These are phyloP conservation scores for Leccinum barrowsii DNA, from an alignment of 768 basidiomycete species.

Conservation along the genomic window DNA sequence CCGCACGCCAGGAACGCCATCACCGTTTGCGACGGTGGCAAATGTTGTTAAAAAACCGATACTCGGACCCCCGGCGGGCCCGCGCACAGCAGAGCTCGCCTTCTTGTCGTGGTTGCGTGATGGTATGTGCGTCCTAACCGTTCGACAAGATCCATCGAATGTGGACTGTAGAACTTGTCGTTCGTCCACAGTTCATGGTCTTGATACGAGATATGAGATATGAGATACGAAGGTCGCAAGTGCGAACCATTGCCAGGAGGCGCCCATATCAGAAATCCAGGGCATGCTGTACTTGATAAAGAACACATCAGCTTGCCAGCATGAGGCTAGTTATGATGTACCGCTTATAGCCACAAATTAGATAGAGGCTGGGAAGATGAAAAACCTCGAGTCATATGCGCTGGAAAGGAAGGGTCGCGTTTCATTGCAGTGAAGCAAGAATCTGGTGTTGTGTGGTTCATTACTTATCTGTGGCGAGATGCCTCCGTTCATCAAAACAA, in stretches of 20 bases:
- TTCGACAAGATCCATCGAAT: constrained; percentile 1
- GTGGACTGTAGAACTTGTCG: constrained; percentile 4
- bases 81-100: neutral
- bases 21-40: neutral
- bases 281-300: constrained; percentile 15
- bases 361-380: neutral
- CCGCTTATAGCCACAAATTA: constrained; percentile 1
- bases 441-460: neutral
- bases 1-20: constrained; percentile 3
- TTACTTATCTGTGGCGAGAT: constrained; percentile 14
- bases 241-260: neutral
- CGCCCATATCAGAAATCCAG: constrained; percentile 1
- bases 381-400: neutral
- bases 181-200: neutral
- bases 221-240: neutral
- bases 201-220: constrained; percentile 1
- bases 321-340: constrained; percentile 1
- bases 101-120: neutral
- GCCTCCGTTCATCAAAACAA: constrained; percentile 9
- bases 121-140: neutral
- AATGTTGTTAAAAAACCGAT: neutral
- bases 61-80: constrained; percentile 3
- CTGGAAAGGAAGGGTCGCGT: neutral
- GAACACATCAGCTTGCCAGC: neutral
- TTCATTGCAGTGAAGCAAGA: constrained; percentile 2